These are phyloP conservation scores for Apophysomyces sp. DNA, from an alignment of 371 early-diverging fungal species.

Conservation along the genomic window DNA sequence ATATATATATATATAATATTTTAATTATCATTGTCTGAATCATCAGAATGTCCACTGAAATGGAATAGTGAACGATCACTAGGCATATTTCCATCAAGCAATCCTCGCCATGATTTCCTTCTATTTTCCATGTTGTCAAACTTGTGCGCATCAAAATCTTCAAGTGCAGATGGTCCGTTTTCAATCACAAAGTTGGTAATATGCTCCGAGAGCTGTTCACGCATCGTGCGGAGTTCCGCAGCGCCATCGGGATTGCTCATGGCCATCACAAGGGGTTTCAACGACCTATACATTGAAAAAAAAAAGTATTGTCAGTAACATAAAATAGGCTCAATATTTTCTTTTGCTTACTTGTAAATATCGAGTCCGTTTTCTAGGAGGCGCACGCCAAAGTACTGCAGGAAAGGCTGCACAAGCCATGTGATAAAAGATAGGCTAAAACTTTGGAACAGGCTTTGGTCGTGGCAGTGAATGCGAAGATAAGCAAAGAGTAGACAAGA, in stretches of 20 bases:
- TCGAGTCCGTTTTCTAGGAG: slow-evolving; percentile 63
- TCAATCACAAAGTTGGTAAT: slow-evolving; percentile 42
- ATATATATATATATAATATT: neutral
- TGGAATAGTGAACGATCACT: neutral
- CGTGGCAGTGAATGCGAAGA: slow-evolving; percentile 12
- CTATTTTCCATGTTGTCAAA: slow-evolving; percentile 25
- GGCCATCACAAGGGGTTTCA: slow-evolving; percentile 22
- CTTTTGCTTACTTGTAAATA: slow-evolving; percentile 42
- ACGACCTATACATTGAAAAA: slow-evolving; percentile 15
- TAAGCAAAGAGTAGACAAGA: slow-evolving; percentile 31
- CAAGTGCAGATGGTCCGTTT: slow-evolving; percentile 31
- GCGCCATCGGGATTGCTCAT: slow-evolving; percentile 20
- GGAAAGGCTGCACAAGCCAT: slow-evolving; percentile 45
- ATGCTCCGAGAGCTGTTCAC: slow-evolving; percentile 25
- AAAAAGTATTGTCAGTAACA: neutral
- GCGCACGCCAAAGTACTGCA: slow-evolving; percentile 53
- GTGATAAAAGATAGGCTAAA: slow-evolving; percentile 18
- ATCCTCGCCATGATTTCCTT: slow-evolving; percentile 7
- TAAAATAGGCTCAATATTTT: neutral
- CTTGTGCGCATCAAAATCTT: slow-evolving; percentile 35
- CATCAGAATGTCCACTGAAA: neutral
- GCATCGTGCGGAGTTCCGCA: slow-evolving; percentile 21
- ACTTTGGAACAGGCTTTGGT: neutral
- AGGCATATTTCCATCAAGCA: neutral
- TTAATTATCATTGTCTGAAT: neutral